A percentile compares a stretch with the other conserved stretches of the same genome.
These are phyloP conservation scores for Candida ponderosae DNA, from an alignment of 805 yeast species.

Conservation along the genomic window DNA sequence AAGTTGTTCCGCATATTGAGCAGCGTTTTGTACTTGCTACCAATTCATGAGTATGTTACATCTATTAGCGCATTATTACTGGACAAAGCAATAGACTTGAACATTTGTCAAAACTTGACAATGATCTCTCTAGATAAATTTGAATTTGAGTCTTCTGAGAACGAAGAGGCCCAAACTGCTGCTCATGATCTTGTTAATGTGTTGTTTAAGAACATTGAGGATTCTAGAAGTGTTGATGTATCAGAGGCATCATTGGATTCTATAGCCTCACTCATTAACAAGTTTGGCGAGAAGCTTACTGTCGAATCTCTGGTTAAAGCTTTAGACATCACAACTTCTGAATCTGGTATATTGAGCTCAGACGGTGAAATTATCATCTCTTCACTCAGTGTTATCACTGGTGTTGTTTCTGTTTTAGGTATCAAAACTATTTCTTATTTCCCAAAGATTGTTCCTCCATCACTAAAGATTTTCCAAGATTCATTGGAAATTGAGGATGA, in stretches of 20 bases:
- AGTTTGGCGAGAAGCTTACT: slow-evolving; percentile 48
- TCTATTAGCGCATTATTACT: slow-evolving; percentile 42
- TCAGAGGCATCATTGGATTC: slow-evolving; percentile 68
- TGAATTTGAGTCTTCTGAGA: slow-evolving; percentile 53
- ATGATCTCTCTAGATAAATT: slow-evolving; percentile 60
- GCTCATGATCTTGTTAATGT: slow-evolving; percentile 44
- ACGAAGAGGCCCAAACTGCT: slow-evolving; percentile 39
- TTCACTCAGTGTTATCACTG: slow-evolving; percentile 63
- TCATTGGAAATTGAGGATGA: slow-evolving; percentile 13
- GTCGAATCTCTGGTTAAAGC: slow-evolving; percentile 38
- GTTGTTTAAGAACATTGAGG: slow-evolving; percentile 32
- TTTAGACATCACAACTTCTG: slow-evolving; percentile 42
- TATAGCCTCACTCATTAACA: slow-evolving; percentile 51
- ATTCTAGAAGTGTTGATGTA: slow-evolving; percentile 30
- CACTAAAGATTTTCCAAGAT: slow-evolving; percentile 50
- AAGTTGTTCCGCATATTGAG: slow-evolving; percentile 51
- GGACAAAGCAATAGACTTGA: slow-evolving; percentile 26
- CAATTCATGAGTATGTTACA: slow-evolving; percentile 62
- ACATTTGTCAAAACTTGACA: slow-evolving; percentile 55
- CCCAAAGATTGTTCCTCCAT: slow-evolving; percentile 76
- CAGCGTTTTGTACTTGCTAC: slow-evolving; percentile 60
- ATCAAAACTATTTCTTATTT: slow-evolving; percentile 79
- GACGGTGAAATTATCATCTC: slow-evolving; percentile 63
- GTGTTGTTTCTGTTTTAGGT: slow-evolving; percentile 67
- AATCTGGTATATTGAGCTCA: slow-evolving; percentile 43